Evolutionary conservation across 1,139 yeast genomes (phyloP), one percentile per base, ranked within the genome.

Genomic region (Kluyveromyces sp.): DNA sequence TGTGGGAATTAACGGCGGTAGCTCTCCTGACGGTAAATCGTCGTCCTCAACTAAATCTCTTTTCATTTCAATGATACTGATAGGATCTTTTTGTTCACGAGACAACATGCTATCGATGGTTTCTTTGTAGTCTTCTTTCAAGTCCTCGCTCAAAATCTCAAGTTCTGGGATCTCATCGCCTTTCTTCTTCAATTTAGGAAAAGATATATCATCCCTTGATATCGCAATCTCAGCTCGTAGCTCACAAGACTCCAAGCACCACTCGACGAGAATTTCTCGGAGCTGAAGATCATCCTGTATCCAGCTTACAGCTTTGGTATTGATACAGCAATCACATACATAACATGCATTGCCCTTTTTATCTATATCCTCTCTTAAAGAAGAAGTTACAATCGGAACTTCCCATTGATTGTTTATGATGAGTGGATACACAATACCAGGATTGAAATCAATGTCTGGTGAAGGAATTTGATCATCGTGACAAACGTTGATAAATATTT

Each of bases 371-470:
- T 56, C 54, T 15, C 80, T 60, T 44, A 74, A 74, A 0, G 70
- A 66, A 0, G 89, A 78, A 0, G 85, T 76, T 0, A 83, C 73
- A 8, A 87, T 77, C 1, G 96, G 96, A 3, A 87, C 82, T 48
- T 83, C 89, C 95, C 95, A 87, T 55, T 80, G 71, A 53, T 81
- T 80, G 34, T 78, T 78, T 60, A 80, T 77, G 22, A 85, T 82
- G 44, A 78, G 62, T 1, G 84, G 80, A 53, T 80, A 80, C 4
- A 85, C 78, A 2, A 69, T 63, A 28, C 67, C 70, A 2, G 89
- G 78, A 34, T 72, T 70, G 53, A 81, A 81, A 25, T 65, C 75
- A 22, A 60, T 65, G 8, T 61, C 61, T 1, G 83, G 82, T n/a
- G 60, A 50, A 1, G 94, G 94, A 0, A 86, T 80, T 32, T 74